phyloP scores from a whole-genome alignment of 1,139 yeast genomes.

The Diutina ranongensis region DNA sequence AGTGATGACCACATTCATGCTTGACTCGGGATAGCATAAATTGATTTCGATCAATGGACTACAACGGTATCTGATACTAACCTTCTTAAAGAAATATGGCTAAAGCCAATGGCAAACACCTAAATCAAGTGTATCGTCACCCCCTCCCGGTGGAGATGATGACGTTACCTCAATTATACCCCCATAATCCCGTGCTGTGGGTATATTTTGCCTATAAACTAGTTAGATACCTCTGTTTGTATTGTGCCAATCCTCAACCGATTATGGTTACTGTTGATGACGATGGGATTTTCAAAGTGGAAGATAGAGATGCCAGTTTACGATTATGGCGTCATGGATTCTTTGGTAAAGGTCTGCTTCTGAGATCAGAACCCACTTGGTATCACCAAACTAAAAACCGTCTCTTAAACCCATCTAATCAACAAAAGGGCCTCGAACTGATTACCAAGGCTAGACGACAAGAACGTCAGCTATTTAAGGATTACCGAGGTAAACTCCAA shows the following conservation, averaged over 20 bases:
- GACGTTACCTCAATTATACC: slow-evolving; percentile 36
- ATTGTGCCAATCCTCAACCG: slow-evolving; percentile 11
- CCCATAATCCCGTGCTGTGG: slow-evolving; percentile 58
- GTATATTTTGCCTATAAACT: slow-evolving; percentile 27
- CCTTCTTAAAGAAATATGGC: slow-evolving; percentile 14
- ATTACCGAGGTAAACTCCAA: slow-evolving; percentile 31
- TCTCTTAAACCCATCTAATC: slow-evolving; percentile 29
- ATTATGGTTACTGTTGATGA: slow-evolving; percentile 15
- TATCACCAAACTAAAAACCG: slow-evolving; percentile 39
- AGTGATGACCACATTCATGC: slow-evolving; percentile 3
- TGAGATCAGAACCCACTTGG: slow-evolving; percentile 95
- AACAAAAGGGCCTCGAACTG: slow-evolving; percentile 48
- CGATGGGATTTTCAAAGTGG: slow-evolving; percentile 31
- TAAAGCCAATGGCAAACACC: slow-evolving; percentile 17
- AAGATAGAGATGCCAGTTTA: slow-evolving; percentile 35
- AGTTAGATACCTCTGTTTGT: slow-evolving; percentile 13
- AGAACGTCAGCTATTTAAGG: slow-evolving; percentile 64
- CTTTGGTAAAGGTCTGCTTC: slow-evolving; percentile 84
- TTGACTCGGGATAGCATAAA: slow-evolving; percentile 6
- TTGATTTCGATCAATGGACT: slow-evolving; percentile 52
- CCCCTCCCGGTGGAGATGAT: slow-evolving; percentile 34
- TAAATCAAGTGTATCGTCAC: slow-evolving; percentile 29
- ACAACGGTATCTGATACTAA: slow-evolving; percentile 95
- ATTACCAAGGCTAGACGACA: slow-evolving; percentile 62
- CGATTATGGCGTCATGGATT: slow-evolving; percentile 77